These are phyloP conservation scores for Aspergillus incahuasiensis DNA, from an alignment of 495 filamentous ascomycete species.

Conservation along the genomic window DNA sequence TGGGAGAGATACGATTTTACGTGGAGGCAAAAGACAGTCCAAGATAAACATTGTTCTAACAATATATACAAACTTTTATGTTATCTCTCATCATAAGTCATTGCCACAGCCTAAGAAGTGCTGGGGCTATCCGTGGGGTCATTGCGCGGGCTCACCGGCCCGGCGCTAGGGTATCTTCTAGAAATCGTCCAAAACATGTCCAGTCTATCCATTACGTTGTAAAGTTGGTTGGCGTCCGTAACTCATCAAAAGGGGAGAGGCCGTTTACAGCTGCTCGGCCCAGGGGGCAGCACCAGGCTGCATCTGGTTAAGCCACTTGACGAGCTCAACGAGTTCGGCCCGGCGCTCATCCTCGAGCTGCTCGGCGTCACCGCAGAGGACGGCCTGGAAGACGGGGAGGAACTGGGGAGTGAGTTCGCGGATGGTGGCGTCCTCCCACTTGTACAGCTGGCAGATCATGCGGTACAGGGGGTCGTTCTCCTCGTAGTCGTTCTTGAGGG, in stretches of 20 bases:
- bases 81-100: constrained; percentile 30
- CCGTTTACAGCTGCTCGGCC: constrained; percentile 40
- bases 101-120: constrained; percentile 21
- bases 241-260: background rate
- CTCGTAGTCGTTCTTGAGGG: constrained; percentile 90
- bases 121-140: constrained; percentile 10
- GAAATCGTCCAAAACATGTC: constrained; percentile 26
- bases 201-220: constrained; percentile 37
- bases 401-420: constrained; percentile 71
- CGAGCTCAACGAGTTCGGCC: constrained; percentile 60
- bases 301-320: constrained; percentile 62
- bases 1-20: too few relatives aligned
- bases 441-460: constrained; percentile 83
- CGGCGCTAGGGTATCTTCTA: constrained; percentile 42
- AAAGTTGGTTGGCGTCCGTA: background rate
- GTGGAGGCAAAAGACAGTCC: background rate
- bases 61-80: constrained; percentile 26
- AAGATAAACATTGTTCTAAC: background rate
- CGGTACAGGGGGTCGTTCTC: constrained; percentile 91
- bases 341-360: constrained; percentile 83
- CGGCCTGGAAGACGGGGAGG: constrained; percentile 73
- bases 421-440: constrained; percentile 65
- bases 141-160: constrained; percentile 8
- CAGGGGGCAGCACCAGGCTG: constrained; percentile 42
- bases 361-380: constrained; percentile 71